A percentile compares a stretch with the other conserved stretches of the same genome.
These are phyloP conservation scores for Persicaria tinctoria DNA, from an alignment of 148 eudicot genomes.

Conservation along the genomic window DNA sequence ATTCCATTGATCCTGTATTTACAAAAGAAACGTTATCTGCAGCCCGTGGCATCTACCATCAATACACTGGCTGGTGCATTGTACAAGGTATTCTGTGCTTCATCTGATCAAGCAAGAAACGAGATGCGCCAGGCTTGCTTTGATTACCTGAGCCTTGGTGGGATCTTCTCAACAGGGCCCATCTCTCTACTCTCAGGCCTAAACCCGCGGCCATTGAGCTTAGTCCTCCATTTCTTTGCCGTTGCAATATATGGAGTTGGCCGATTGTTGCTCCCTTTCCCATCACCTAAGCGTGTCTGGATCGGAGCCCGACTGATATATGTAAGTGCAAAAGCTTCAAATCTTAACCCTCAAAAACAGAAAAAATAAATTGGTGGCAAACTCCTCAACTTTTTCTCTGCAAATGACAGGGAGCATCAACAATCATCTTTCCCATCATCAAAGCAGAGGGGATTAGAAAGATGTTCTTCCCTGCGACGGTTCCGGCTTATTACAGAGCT, in stretches of 20 bases:
- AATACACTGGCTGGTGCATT: slow-evolving; percentile 85
- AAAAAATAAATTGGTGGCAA: background rate
- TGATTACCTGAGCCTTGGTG: slow-evolving; percentile 83
- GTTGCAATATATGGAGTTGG: slow-evolving; percentile 87
- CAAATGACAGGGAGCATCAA: slow-evolving; percentile 67
- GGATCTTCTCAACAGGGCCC: slow-evolving; percentile 66
- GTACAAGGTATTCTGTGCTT: slow-evolving; percentile 67
- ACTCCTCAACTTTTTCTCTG: background rate
- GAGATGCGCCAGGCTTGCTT: slow-evolving; percentile 90
- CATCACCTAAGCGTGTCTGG: slow-evolving; percentile 78
- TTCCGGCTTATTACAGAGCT: slow-evolving; percentile 85
- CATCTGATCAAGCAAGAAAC: slow-evolving; percentile 64
- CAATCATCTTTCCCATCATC: slow-evolving; percentile 77
- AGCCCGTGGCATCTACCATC: slow-evolving; percentile 93
- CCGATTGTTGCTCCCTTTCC: slow-evolving; percentile 67
- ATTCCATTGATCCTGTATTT: background rate
- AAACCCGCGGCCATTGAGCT: slow-evolving; percentile 76
- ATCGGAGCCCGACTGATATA: slow-evolving; percentile 71
- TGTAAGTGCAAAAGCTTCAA: slow-evolving; percentile 28
- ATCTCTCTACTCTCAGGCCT: slow-evolving; percentile 72
- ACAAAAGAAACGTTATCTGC: slow-evolving; percentile 11
- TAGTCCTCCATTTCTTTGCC: slow-evolving; percentile 86
- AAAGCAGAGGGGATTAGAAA: slow-evolving; percentile 93
- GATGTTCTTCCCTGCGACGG: slow-evolving; percentile 86
- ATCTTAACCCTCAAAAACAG: background rate